Base-by-base conservation (phyloP, 2,329 filamentous ascomycete genomes). In the Biscogniauxia sp. region DNA sequence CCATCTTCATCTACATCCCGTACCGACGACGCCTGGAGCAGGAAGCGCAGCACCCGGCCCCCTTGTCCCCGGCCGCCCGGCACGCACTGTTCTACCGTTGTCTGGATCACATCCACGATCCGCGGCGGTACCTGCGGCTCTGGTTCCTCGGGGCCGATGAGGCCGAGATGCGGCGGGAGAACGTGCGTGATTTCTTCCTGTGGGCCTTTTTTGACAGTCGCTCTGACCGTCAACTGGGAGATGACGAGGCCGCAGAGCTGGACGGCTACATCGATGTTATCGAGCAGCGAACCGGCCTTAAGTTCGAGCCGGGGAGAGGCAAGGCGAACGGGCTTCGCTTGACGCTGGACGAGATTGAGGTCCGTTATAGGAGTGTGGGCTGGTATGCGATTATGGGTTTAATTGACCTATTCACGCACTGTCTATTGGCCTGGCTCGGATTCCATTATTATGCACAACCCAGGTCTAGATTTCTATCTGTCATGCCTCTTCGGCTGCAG, bases 131-230 rank as follows among this genome's bases (percentile, higher is more conserved):
- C 68, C 65, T 92, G 51, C 78, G 76, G 54, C 78, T 80, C 61
- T 92, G 89, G 89, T 90, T 91, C 64, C 77, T 86, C n/a, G 84
- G 83, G 32, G 84, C 87, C 1, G 76, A 81, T 9, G 60, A 78
- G 1, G 72, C 77, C 19, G 85, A 88, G 37, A 85, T 92, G 58
- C 79, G 81, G 52, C 77, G 82, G n/a, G 87, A 90, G n/a, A 90
- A 91, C 67, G 74, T 91, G 56, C 81, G 80, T 65, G 85, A 89
- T 63, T 91, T 90, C 66, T 72, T 89, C 20, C 77, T 83, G 8
- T 92, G 89, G 89, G 87, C 84, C 1, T 86, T 91, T 68, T 84
- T 88, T 61, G 86, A 88, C 54, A 68, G 67, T 26, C 63, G 58
- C 67, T 66, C 61, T 20, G 72, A 50, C 13, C 52, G 62, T 8